Evolutionary conservation across 1,284 basidiomycete genomes (phyloP).

Genomic region (Ustilago nuda): DNA sequence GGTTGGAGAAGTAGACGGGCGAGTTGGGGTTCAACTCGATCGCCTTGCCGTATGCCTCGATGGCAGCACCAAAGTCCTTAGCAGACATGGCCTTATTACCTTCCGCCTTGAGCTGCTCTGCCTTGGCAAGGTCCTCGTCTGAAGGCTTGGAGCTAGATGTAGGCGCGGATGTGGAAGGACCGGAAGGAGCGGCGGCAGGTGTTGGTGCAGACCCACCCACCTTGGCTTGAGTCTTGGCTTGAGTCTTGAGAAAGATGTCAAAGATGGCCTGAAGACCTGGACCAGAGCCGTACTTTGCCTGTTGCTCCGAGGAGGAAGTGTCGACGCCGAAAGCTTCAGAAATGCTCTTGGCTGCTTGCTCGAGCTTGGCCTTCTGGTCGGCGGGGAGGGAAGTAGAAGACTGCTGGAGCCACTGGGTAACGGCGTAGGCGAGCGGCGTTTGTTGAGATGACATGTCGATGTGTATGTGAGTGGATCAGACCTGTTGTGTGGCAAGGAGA

Average conservation of each 20-base stretch:
- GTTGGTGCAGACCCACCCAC: conserved; percentile 47
- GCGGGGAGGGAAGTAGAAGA: conserved; percentile 27
- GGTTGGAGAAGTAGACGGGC: conserved; percentile 71
- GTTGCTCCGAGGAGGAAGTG: conserved; percentile 46
- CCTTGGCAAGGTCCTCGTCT: conserved; percentile 77
- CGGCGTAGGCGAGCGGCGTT: conserved; percentile 60
- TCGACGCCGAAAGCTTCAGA: conserved; percentile 56
- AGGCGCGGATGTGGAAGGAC: conserved; percentile 19
- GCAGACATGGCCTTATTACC: conserved; percentile 96
- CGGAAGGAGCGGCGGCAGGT: conserved; percentile 20
- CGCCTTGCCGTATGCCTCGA: conserved; percentile 83
- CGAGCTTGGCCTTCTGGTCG: conserved; percentile 47
- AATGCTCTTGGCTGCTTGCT: conserved; percentile 54
- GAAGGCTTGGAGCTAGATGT: conserved; percentile 71
- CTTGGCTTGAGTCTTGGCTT: conserved; percentile 67
- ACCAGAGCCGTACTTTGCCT: conserved; percentile 55
- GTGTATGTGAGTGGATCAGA: background rate
- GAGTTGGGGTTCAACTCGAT: conserved; percentile 78
- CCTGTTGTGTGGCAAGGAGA: conserved; percentile 8
- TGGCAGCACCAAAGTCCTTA: conserved; percentile 90
- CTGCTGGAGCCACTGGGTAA: conserved; percentile 61
- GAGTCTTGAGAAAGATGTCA: conserved; percentile 68
- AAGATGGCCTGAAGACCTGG: conserved; percentile 67
- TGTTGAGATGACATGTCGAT: conserved; percentile 35
- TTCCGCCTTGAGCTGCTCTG: conserved; percentile 79